These are phyloP conservation scores for Solanum ossicruentum DNA, from an alignment of 257 asterid species.

Conservation along the genomic window DNA sequence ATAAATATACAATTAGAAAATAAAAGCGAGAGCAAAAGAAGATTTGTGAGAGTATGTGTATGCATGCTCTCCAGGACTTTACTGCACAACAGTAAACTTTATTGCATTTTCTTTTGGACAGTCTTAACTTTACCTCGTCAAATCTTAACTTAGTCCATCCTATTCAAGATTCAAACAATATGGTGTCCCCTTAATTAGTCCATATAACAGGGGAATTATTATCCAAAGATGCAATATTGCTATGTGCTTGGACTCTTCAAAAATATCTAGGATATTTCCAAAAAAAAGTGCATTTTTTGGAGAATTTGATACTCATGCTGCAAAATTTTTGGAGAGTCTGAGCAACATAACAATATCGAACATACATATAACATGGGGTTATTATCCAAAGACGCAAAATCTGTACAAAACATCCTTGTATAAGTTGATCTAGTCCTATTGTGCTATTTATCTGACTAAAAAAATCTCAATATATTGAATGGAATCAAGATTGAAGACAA, in stretches of 20 bases:
- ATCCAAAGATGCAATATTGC: not conserved
- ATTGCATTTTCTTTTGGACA: not conserved
- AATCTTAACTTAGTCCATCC: not conserved
- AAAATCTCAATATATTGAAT: not conserved
- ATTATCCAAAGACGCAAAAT: not conserved
- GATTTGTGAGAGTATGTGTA: not conserved
- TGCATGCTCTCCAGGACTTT: not conserved
- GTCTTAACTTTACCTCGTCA: not conserved
- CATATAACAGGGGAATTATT: not conserved
- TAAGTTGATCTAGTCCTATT: not conserved
- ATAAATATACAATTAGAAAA: not conserved
- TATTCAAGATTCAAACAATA: not conserved
- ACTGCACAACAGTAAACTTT: not conserved
- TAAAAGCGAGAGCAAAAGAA: not conserved
- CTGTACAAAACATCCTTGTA: not conserved
- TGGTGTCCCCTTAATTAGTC: not conserved
- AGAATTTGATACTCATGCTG: not conserved
- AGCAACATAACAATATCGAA: not conserved
- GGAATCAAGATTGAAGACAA: not conserved
- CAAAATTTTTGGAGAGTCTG: not conserved
- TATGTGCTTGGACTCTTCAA: not conserved
- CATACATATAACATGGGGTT: not conserved
- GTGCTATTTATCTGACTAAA: not conserved
- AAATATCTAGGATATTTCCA: not conserved
- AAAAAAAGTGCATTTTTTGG: not conserved